Percentiles rank a stretch among this genome's conserved stretches.
These are phyloP conservation scores for Rhizopus arrhizus DNA, from an alignment of 371 early-diverging fungal genomes.

Conservation along the genomic window DNA sequence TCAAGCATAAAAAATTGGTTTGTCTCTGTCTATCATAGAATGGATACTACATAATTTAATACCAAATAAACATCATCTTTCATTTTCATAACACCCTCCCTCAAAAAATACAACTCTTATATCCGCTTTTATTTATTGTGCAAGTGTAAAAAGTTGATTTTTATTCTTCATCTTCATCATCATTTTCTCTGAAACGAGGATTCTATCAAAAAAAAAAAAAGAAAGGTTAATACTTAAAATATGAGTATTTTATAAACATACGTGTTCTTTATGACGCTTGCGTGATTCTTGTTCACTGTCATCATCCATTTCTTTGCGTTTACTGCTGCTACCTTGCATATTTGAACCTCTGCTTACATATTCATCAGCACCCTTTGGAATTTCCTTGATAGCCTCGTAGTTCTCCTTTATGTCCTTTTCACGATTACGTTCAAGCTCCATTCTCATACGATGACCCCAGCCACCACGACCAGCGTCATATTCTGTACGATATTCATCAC, in stretches of 20 bases:
- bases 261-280: conserved; percentile 52
- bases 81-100: not conserved
- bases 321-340: conserved; percentile 18
- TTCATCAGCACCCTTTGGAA: conserved; percentile 65
- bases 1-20: not conserved
- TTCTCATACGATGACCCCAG: conserved; percentile 85
- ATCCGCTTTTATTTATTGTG: not conserved
- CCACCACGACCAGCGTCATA: conserved; percentile 97
- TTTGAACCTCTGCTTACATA: conserved; percentile 52
- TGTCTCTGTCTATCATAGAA: no score
- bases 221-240: not conserved
- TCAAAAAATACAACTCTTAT: not conserved
- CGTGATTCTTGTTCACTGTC: conserved; percentile 42
- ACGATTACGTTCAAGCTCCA: conserved; percentile 65
- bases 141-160: not conserved
- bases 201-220: conserved; percentile 30
- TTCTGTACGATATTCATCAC: conserved; percentile 94
- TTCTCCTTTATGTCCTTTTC: conserved; percentile 64
- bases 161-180: conserved; percentile 60
- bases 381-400: conserved; percentile 65
- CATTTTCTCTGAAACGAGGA: conserved; percentile 63
- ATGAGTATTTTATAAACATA: conserved; percentile 10
- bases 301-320: conserved; percentile 47
- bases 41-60: no score
- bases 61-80: no score